Evolutionary conservation across 306 rosid genomes (phyloP), one percentile per base, ranked within the genome.

Genomic region (Prosopis cineraria): DNA sequence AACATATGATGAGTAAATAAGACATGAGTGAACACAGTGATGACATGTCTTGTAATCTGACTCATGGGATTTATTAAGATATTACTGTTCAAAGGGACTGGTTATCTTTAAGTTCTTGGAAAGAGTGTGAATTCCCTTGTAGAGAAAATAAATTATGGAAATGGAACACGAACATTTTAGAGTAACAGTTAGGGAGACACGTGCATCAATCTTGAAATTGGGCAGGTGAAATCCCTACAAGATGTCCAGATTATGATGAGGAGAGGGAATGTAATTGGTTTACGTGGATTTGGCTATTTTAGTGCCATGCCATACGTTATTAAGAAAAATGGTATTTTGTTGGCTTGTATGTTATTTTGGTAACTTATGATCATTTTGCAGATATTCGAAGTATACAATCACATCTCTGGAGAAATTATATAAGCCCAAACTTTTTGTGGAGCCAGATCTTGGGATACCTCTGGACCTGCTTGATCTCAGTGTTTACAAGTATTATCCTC

Each of bases 371-470:
- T 83, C 75, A 29, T 76, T 78, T 70, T 68, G 80, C 97, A 95
- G 99, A 76, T 93, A 90, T 84, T 74, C 99, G 74, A 93, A 83
- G 80, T 95, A 93, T 77, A 93, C 91, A 13, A 95, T 95, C 78
- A 88, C 99, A 1, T 93, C 99, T 2, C 80, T 95, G 86, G 99
- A 95, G 88, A 95, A 95, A 90, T 86, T 85, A 65, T 95, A 95
- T 89, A 93, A 93, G 81, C 94, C 99, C 68, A 92, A 95, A 79
- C 99, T 95, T 73, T 91, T 89, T 78, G 97, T 93, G 47, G 99
- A 95, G 88, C 98, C 98, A 48, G 99, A 95, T 90, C 93, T 95
- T 66, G 99, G 99, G 87, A 95, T 95, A 77, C 98, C 98, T 81
- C 97, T 95, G 59, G 98, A 95, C 89, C 88, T 95, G 81, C 98